These are phyloP conservation scores for Barbarea vulgaris DNA, from an alignment of 345 rosid species.

Conservation along the genomic window DNA sequence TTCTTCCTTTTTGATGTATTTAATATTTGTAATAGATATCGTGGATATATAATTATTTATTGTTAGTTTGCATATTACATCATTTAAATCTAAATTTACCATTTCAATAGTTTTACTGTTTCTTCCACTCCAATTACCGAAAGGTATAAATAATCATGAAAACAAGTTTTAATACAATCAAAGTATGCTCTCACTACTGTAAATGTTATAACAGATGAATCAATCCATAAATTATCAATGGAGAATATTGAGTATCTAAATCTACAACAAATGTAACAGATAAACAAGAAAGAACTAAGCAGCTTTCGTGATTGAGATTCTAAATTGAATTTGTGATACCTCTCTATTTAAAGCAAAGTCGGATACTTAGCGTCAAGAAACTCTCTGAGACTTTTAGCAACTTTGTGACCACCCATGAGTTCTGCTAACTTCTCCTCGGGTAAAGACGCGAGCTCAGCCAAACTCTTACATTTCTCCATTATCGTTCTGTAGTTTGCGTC, in stretches of 20 bases:
- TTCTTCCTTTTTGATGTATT: conserved; percentile 5
- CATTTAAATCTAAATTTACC: background rate
- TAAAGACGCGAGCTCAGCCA: conserved; percentile 77
- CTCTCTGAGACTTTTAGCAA: conserved; percentile 76
- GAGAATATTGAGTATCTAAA: conserved; percentile 5
- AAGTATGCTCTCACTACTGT: conserved; percentile 4
- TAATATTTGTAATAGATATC: background rate
- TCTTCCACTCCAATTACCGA: background rate
- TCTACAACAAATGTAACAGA: conserved; percentile 5
- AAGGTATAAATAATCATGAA: background rate
- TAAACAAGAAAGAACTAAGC: conserved; percentile 11
- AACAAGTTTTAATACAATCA: conserved; percentile 4
- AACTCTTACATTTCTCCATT: conserved; percentile 88
- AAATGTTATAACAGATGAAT: conserved; percentile 16
- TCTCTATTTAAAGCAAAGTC: conserved; percentile 55
- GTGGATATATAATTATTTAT: background rate
- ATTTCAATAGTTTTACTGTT: background rate
- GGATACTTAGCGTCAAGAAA: conserved; percentile 96
- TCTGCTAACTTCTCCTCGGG: conserved; percentile 68
- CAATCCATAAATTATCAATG: conserved; percentile 13
- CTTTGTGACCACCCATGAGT: conserved; percentile 90
- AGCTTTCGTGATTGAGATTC: conserved; percentile 6
- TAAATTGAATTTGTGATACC: background rate
- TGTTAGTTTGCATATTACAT: conserved; percentile 8
- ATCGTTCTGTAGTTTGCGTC: conserved; percentile 82